phyloP scores from a whole-genome alignment of 2,329 filamentous ascomycete species.

The Rachicladosporium sp. region DNA sequence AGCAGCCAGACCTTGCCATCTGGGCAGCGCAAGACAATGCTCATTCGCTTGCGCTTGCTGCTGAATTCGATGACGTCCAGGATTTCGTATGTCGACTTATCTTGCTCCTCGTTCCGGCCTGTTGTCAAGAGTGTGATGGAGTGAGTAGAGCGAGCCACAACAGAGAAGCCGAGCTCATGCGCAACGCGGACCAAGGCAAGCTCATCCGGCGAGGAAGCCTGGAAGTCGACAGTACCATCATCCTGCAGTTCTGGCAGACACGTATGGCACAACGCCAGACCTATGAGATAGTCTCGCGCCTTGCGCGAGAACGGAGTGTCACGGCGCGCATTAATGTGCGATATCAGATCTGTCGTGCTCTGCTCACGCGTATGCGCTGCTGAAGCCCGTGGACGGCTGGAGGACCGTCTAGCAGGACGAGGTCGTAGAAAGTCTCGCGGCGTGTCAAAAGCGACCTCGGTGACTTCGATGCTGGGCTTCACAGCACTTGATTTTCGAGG shows the following conservation, averaged over 20 bases:
- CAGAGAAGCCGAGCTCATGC: conserved; percentile 63
- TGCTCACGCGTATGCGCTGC: conserved; percentile 17
- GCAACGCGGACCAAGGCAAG: conserved; percentile 72
- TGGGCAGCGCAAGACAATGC: conserved; percentile 70
- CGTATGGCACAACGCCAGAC: conserved; percentile 73
- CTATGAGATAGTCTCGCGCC: conserved; percentile 65
- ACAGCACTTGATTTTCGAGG: background rate
- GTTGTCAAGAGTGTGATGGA: conserved; percentile 53
- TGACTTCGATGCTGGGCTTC: background rate
- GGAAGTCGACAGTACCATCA: conserved; percentile 58
- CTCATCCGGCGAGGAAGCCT: conserved; percentile 78
- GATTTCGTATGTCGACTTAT: conserved; percentile 58
- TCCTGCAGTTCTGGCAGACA: conserved; percentile 64
- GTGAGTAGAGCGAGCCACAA: conserved; percentile 59
- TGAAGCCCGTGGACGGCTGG: no score
- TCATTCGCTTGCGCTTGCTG: conserved; percentile 80
- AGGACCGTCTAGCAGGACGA: background rate
- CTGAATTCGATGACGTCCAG: conserved; percentile 82
- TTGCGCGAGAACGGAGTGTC: conserved; percentile 65
- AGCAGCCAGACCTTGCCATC: conserved; percentile 68
- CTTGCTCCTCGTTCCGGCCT: conserved; percentile 37
- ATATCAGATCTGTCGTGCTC: conserved; percentile 56
- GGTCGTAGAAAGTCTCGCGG: background rate
- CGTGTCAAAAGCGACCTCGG: background rate
- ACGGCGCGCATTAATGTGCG: conserved; percentile 60